Conservation (phyloP, 2,329 filamentous ascomycete genomes). For the Fusarium bulbicola region DNA sequence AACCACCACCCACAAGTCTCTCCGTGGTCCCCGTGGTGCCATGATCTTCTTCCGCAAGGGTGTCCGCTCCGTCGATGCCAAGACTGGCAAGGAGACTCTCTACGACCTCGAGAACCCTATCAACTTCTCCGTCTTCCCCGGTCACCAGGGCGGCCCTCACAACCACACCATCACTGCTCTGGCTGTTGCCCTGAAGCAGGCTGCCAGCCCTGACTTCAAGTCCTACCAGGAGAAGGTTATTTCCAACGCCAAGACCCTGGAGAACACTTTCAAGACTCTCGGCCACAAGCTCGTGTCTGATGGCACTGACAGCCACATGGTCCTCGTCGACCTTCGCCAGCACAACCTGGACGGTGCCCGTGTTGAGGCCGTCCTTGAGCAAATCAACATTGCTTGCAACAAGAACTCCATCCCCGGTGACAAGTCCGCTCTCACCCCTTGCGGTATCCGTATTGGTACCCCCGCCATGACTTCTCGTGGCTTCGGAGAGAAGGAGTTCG, state of each 20-base stretch:
- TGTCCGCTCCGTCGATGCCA: constrained; percentile 86
- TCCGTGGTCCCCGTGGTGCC: constrained; percentile 94
- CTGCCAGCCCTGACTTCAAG: constrained; percentile 88
- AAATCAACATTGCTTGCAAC: constrained; percentile 99
- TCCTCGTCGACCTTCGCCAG: constrained; percentile 91
- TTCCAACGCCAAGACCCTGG: constrained; percentile 91
- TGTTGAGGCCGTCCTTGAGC: constrained; percentile 94
- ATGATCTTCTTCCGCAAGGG: constrained; percentile 99
- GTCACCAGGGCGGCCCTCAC: constrained; percentile 97
- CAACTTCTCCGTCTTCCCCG: constrained; percentile 99
- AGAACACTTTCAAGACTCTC: constrained; percentile 82
- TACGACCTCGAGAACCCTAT: constrained; percentile 97
- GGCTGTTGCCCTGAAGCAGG: constrained; percentile 94
- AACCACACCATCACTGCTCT: constrained; percentile 99
- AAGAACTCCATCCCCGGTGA: constrained; percentile 99
- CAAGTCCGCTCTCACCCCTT: constrained; percentile 94
- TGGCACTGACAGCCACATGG: constrained; percentile 97
- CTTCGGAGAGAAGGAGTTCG: constrained; percentile 92
- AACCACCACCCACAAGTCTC: constrained; percentile 98
- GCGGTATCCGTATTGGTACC: constrained; percentile 94
- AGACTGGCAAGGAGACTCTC: constrained; percentile 87
- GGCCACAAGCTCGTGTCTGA: constrained; percentile 95
- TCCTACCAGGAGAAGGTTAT: constrained; percentile 93
- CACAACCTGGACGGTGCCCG: constrained; percentile 90
- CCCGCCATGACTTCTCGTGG: constrained; percentile 98